These are phyloP conservation scores for Calonectria crousiana DNA, from an alignment of 2,329 filamentous ascomycete species.

Conservation along the genomic window DNA sequence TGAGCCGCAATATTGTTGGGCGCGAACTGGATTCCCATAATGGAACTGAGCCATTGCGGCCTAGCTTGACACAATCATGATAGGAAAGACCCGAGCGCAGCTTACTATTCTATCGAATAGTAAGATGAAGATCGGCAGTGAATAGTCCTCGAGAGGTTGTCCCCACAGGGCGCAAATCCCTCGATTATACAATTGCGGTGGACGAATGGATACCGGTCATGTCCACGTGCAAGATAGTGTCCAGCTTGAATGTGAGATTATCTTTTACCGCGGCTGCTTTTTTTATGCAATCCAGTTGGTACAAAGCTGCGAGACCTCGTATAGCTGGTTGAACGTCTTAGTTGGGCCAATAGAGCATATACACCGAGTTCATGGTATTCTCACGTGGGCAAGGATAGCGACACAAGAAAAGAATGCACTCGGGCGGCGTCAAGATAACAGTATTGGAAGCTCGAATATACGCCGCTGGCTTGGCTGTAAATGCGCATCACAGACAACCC, in stretches of 20 bases:
- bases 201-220: not conserved
- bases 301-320: not conserved
- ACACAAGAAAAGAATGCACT: not conserved
- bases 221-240: not conserved
- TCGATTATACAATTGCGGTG: not conserved
- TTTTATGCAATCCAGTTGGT: not conserved
- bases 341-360: not conserved
- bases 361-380: not conserved
- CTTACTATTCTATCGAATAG: not conserved
- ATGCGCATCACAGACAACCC: not conserved
- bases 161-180: not conserved
- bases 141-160: not conserved
- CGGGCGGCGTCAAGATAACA: not conserved
- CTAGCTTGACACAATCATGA: not conserved
- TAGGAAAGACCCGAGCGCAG: not conserved
- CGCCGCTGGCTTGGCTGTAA: not conserved
- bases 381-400: not conserved
- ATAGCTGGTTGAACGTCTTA: not conserved
- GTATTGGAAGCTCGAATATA: not conserved
- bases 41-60: not conserved
- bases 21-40: not conserved
- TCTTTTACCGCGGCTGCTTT: not conserved
- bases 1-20: not conserved
- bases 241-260: not conserved
- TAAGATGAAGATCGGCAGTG: conserved; percentile 3